Base-by-base conservation (phyloP, 306 rosid species). In the Begonia fuchsioides region DNA sequence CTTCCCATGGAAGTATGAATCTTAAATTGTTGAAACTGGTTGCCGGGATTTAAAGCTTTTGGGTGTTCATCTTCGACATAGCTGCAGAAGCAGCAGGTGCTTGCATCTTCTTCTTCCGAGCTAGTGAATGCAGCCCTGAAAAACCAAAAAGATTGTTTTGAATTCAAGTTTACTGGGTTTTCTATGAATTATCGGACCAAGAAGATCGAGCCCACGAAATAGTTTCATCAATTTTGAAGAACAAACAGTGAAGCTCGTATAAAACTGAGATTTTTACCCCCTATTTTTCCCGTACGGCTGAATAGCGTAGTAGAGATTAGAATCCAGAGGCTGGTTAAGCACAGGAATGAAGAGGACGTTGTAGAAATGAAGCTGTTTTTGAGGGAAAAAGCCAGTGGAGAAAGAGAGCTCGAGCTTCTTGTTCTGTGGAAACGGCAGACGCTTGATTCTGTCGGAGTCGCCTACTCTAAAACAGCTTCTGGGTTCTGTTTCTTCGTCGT, bases 361-460 rank as follows among this genome's bases (percentile, higher is more conserved):
- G 49, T 53, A 68, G 44, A 52, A 66, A 35, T 69, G 12, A 41
- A 52, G 52, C 5, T 11, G 43, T 9, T 0, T 56, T 13, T 51
- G 40, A 12, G 46, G 40, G 17, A 53, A 40, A n/a, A 9, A 56
- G 7, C 83, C 81, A 13, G 73, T 49, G 13, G 76, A 53, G 46
- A 74, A 82, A 54, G 58, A 75, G 52, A 79, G 45, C 63, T 86
- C 77, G 43, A 74, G 68, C 10, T 63, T 43, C 64, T 49, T 44
- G 60, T 79, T 75, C 69, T 86, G 96, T 54, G 84, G 94, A 43
- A 86, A 68, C 41, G 94, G 96, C 38, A 79, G 68, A 2, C 12
- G 57, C 51, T 64, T 59, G 38, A 82, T 59, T 47, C 56, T 62
- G 43, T 56, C 58, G 47, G 14, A 56, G 41, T 61, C 44, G 44